Evolutionary conservation across 1,284 basidiomycete genomes (phyloP), one percentile per base, ranked within the genome.

Genomic region (Tilletia caries): DNA sequence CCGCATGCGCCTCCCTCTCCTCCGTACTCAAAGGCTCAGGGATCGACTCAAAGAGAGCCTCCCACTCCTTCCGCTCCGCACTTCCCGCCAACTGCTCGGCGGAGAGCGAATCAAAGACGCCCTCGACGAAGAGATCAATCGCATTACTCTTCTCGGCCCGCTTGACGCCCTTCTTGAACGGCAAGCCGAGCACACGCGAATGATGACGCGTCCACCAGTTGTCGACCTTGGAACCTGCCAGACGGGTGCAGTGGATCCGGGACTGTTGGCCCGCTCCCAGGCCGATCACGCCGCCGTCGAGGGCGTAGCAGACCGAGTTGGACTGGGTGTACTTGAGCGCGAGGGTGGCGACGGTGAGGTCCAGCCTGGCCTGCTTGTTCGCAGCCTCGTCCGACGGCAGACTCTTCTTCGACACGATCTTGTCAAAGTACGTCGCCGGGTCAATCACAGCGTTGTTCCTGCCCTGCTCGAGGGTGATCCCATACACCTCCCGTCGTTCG

Each of bases 121-220:
- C 93, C 67, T 91, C 91, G 73, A 98, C 95, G 83, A 93, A 98
- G 23, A 98, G 88, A 84, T 98, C 95, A 81, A 98, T 97, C 37
- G 93, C 95, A 85, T 98, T 98, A 66, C 93, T 92, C 85, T 97
- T 98, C 81, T 98, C 95, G 0, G 95, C 93, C 58, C 96, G 91
- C 87, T 98, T 98, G 77, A 93, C 91, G 60, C 94, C 94, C 85
- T 95, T 93, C 85, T 96, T 98, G 89, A 98, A 99, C 1, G 95
- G 92, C 60, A 98, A 88, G 13, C 87, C 86, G 74, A 97, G 89
- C 64, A 95, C 94, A 64, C 92, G 91, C 0, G 94, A 91, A 86
- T 98, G 94, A 86, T 98, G 94, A 44, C 95, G 90, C 70, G 98
- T 88, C 95, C 96, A 98, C 94, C 95, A 98, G 79, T 95, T 89